Base-by-base conservation (phyloP, 441 rosid genomes). In the Pelargonium citronellum region DNA sequence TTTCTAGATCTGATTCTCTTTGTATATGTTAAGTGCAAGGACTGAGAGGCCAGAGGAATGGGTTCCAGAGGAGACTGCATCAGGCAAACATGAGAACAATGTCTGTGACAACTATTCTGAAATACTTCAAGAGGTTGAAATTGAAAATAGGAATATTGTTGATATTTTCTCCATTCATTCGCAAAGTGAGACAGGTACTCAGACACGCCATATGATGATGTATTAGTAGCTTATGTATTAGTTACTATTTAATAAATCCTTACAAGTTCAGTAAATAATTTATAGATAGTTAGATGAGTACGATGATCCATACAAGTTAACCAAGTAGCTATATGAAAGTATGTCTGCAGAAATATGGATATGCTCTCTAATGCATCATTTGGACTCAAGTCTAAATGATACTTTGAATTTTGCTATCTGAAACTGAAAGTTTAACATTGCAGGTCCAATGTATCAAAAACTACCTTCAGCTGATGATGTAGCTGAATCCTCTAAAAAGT, bases 91-190 rank as follows among this genome's bases (percentile, higher is more conserved):
- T 24, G 75, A 71, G 60, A 69, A 71, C 70, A 78, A 68, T 84
- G 75, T 51, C 46, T 71, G 68, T 82, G 84, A 78, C 39, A 82
- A 71, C 8, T 78, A 76, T 69, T 73, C 85, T 69, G 85, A 83
- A 74, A 81, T 80, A 27, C 44, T 61, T 82, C 73, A 72, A 63
- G 78, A 66, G 73, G 79, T 57, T 22, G 95, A 86, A 76, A 71
- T 76, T 46, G 84, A 78, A 53, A 83, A 75, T 70, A 63, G 82
- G 72, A 83, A 77, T 75, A 79, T 80, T 78, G 96, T 89, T 69
- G 96, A 93, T 78, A 84, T 89, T 70, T 91, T 91, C 83, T 93
- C 96, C 53, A 80, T 85, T 77, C 97, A 89, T 81, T 86, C 96
- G 44, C 73, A 19, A 71, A 67, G 49, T 63, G 78, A n/a, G 53